These are phyloP conservation scores for Trichocomaceae sp. DNA, from an alignment of 2,329 filamentous ascomycete species.

Conservation along the genomic window DNA sequence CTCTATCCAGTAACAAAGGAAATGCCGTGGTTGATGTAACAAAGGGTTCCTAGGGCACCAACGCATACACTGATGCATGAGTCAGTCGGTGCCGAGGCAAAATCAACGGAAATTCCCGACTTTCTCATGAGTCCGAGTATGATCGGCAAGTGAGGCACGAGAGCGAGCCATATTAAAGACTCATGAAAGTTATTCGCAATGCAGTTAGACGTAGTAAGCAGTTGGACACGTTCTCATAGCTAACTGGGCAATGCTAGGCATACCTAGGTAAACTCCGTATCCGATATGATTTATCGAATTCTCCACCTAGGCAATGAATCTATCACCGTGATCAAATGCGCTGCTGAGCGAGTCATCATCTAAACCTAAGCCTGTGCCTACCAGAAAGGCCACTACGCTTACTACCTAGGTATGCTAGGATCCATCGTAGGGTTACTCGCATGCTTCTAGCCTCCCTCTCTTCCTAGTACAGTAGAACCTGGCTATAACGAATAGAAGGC, in stretches of 20 bases:
- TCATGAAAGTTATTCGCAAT: not conserved
- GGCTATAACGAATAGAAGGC: no score
- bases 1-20: not conserved
- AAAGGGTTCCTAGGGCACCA: not conserved
- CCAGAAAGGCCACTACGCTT: no score
- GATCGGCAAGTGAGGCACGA: no score
- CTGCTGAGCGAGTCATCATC: no score
- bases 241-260: not conserved
- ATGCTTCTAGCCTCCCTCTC: no score
- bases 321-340: no score
- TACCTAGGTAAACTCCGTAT: not conserved
- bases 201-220: not conserved
- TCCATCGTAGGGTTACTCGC: no score
- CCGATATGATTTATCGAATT: not conserved
- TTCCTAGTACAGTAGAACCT: no score
- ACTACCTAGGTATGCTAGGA: no score
- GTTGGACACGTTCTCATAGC: not conserved
- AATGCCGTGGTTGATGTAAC: not conserved
- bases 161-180: not conserved
- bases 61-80: no score
- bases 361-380: no score
- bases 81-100: no score
- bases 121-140: not conserved
- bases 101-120: not conserved
- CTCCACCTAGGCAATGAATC: not conserved